Conservation (phyloP, 2,329 filamentous ascomycete species). For the Aspergillus sp. region DNA sequence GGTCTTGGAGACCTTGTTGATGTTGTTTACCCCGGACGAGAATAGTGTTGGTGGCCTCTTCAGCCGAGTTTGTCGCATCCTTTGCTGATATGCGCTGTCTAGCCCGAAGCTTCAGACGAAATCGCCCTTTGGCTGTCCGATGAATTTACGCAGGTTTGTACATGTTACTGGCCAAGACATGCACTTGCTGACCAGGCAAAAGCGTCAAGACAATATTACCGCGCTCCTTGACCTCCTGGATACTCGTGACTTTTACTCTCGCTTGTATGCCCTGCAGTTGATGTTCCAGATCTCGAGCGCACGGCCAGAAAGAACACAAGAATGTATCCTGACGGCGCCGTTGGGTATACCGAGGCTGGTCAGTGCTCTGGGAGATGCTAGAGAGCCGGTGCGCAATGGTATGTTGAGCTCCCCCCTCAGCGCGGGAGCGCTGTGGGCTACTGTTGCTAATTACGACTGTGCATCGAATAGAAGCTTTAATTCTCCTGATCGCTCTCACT, state of each 20-base stretch:
- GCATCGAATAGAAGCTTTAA: conserved; percentile 64
- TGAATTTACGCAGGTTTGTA: conserved; percentile 82
- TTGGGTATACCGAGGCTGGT: conserved; percentile 86
- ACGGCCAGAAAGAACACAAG: conserved; percentile 86
- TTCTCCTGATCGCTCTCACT: conserved; percentile 85
- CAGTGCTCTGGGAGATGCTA: conserved; percentile 75
- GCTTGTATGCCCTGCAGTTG: conserved; percentile 87
- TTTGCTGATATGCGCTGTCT: conserved; percentile 33
- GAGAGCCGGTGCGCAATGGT: conserved; percentile 83
- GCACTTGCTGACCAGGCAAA: conserved; percentile 51
- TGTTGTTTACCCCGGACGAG: conserved; percentile 77
- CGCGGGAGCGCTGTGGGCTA: not conserved
- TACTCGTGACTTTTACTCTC: conserved; percentile 81
- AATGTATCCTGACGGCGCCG: conserved; percentile 87
- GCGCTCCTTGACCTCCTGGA: conserved; percentile 87
- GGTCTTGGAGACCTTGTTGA: conserved; percentile 89
- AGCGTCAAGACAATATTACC: conserved; percentile 93
- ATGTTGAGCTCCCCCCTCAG: conserved; percentile 15
- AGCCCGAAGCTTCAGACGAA: conserved; percentile 94
- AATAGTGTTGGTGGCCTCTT: conserved; percentile 52
- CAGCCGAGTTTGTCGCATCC: not conserved
- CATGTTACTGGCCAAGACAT: conserved; percentile 6
- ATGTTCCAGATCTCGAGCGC: conserved; percentile 82
- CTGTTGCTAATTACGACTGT: conserved; percentile 18
- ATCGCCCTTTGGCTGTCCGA: conserved; percentile 95